Percentiles rank a stretch among this genome's conserved stretches.
phyloP scores from a whole-genome alignment of 345 rosid genomes.

The Bruguiera gymnorhiza region DNA sequence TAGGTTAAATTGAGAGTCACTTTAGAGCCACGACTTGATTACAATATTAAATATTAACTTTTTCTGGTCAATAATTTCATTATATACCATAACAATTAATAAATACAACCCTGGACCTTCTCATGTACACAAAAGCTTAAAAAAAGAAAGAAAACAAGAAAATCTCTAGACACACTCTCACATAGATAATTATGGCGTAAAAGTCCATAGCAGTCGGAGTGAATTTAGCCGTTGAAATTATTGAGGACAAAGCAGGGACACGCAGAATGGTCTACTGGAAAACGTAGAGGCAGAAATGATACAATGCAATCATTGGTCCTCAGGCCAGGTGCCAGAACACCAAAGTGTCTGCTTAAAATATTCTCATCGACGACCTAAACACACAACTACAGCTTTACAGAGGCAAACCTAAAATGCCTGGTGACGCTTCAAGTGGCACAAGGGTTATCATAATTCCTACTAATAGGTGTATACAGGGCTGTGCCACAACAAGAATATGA shows the following conservation, averaged over 20 bases:
- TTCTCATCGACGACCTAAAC: slow-evolving; percentile 28
- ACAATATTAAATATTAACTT: no score
- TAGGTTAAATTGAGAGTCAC: no score
- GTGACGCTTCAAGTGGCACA: slow-evolving; percentile 1
- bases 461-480: not conserved
- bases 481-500: slow-evolving; percentile 6
- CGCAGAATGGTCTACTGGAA: not conserved
- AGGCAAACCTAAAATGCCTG: slow-evolving; percentile 26
- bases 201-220: no score
- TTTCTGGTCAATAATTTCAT: no score
- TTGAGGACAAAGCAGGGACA: not conserved
- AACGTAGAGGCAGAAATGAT: slow-evolving; percentile 11
- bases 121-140: no score
- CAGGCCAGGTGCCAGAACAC: slow-evolving; percentile 23
- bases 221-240: not conserved
- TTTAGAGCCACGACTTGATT: no score
- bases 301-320: slow-evolving; percentile 23
- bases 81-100: no score
- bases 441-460: not conserved
- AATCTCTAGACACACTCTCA: no score
- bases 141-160: no score
- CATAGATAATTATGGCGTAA: no score
- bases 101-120: no score
- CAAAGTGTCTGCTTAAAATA: slow-evolving; percentile 18
- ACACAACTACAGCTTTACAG: slow-evolving; percentile 43